Percentiles rank a stretch among this genome's conserved stretches.
These are phyloP conservation scores for Cornus florida DNA, from an alignment of 148 eudicot genomes.

Conservation along the genomic window DNA sequence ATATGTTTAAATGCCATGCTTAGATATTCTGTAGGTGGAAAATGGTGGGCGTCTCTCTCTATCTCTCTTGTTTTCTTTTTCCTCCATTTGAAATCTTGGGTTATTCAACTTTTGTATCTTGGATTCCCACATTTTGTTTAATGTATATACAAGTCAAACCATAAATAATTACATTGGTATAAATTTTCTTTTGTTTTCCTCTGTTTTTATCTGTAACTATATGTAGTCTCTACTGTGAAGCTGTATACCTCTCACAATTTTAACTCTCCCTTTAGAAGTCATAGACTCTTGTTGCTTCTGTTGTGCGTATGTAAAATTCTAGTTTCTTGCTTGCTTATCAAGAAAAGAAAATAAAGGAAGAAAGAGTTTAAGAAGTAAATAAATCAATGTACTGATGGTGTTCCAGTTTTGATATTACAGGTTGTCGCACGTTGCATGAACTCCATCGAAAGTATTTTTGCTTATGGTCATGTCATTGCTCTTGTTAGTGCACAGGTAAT, in stretches of 20 bases:
- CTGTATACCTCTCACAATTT: not conserved
- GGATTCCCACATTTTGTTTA: not conserved
- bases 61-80: not conserved
- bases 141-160: not conserved
- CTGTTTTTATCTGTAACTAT: not conserved
- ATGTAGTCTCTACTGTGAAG: not conserved
- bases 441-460: slow-evolving; percentile 43
- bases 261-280: not conserved
- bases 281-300: not conserved
- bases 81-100: not conserved
- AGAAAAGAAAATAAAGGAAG: no score
- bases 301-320: not conserved
- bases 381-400: slow-evolving; percentile 5
- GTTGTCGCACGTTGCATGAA: slow-evolving; percentile 46
- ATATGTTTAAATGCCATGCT: not conserved
- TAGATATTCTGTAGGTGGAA: not conserved
- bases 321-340: not conserved
- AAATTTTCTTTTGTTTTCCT: not conserved
- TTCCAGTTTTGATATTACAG: slow-evolving; percentile 39
- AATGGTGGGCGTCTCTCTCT: not conserved
- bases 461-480: slow-evolving; percentile 65
- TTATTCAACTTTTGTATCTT: not conserved
- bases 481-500: slow-evolving; percentile 73
- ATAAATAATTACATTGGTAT: not conserved
- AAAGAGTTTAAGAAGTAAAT: not conserved